Evolutionary conservation across 305 asterid species (phyloP).

Genomic region (Stenogyne calaminthoides): DNA sequence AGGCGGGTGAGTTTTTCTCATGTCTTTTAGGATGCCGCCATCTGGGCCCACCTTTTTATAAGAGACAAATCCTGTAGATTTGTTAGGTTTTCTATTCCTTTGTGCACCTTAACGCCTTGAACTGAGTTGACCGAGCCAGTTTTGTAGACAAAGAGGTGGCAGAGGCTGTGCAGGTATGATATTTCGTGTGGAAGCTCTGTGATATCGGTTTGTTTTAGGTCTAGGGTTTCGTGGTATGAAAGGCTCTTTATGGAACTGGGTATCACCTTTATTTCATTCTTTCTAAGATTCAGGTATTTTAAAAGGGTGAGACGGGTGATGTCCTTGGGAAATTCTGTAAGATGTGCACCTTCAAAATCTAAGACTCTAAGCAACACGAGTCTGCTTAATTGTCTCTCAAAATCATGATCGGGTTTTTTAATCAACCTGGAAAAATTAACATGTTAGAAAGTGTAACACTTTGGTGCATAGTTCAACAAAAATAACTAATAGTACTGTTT

Average conservation of each 20-base stretch:
- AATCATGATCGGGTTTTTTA: neutral
- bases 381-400: conserved; percentile 7
- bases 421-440: conserved; percentile 2
- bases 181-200: conserved; percentile 37
- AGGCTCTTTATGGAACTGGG: conserved; percentile 37
- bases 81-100: conserved; percentile 26
- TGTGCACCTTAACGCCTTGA: conserved; percentile 26
- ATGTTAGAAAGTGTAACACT: neutral
- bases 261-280: conserved; percentile 24
- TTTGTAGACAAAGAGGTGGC: conserved; percentile 42
- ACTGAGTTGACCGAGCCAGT: neutral
- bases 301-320: conserved; percentile 34
- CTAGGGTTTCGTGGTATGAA: conserved; percentile 43
- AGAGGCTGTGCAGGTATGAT: conserved; percentile 33
- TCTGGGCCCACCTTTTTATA: conserved; percentile 23
- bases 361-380: conserved; percentile 27
- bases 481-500: no score
- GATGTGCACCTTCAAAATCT: conserved; percentile 41
- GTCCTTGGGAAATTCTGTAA: conserved; percentile 32
- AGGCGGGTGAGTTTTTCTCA: conserved; percentile 30
- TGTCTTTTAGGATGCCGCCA: conserved; percentile 28
- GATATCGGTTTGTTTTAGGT: conserved; percentile 42
- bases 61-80: conserved; percentile 22
- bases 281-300: conserved; percentile 36
- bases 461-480: no score